These are phyloP conservation scores for Dacryopinax spathularia DNA, from an alignment of 768 basidiomycete species.

Conservation along the genomic window DNA sequence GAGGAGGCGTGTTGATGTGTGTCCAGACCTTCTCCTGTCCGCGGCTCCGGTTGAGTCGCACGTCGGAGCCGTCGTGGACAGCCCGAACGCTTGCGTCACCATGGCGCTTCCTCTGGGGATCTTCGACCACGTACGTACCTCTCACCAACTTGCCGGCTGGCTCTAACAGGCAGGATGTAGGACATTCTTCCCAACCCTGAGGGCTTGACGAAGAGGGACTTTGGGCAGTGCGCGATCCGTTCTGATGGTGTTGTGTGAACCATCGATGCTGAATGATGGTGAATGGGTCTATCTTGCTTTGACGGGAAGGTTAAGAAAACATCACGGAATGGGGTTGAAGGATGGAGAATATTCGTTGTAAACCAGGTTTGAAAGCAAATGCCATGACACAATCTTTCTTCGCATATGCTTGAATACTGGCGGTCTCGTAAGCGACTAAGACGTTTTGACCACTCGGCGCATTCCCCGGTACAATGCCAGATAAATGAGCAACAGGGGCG, in stretches of 20 bases:
- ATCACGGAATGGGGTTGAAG: too few species aligned
- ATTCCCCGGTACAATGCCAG: too few species aligned
- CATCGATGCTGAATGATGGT: too few species aligned
- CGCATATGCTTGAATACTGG: too few species aligned
- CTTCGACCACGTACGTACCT: conserved; percentile 45
- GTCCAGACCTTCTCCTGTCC: conserved; percentile 47
- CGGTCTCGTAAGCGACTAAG: too few species aligned
- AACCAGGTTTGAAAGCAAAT: too few species aligned
- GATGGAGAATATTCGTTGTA: too few species aligned
- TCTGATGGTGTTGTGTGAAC: conserved; percentile 45
- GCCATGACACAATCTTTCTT: too few species aligned
- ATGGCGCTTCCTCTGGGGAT: conserved; percentile 62
- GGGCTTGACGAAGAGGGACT: conserved; percentile 43
- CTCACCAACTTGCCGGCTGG: background rate
- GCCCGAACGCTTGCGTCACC: conserved; percentile 64
- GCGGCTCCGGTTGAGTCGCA: conserved; percentile 59
- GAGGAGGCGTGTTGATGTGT: background rate
- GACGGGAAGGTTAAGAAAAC: too few species aligned
- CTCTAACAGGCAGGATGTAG: conserved; percentile 25
- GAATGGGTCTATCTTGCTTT: too few species aligned
- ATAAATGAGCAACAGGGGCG: too few species aligned
- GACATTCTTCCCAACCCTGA: conserved; percentile 54
- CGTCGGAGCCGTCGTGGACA: conserved; percentile 53
- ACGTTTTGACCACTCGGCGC: too few species aligned
- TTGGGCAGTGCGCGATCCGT: conserved; percentile 52